Evolutionary conservation across 2,329 filamentous ascomycete genomes (phyloP), one percentile per base, ranked within the genome.

Genomic region (Sarocladium kiliense): DNA sequence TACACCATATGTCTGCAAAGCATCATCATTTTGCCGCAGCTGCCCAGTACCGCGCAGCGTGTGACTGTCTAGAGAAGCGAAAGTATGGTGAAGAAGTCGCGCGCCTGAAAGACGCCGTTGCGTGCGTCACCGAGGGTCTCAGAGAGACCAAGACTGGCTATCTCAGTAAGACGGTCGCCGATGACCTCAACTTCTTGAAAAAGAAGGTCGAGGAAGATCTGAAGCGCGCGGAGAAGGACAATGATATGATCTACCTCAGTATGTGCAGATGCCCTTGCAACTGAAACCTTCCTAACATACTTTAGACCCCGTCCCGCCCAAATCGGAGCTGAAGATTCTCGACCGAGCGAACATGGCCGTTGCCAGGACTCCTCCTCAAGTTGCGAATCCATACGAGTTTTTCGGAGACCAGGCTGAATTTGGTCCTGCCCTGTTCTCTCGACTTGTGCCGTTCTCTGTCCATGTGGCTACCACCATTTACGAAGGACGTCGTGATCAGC

Each of bases 11-110:
- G 81, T 92, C 89, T 25, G 94, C 93, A 5, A 99, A 97, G 69
- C 92, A 97, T 66, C 89, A 97, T 66, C 94, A 97, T 70, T 97
- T 99, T 72, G 92, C 93, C 1, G 93, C 91, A 0, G 94, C 94
- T 0, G 94, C 94, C 0, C 94, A 99, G 67, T 97, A 93, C 63
- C 80, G 94, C 14, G 91, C 93, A 25, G 91, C 94, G 0, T 87
- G 91, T 59, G 92, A 97, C 65, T 94, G 90, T 62, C 70, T 99
- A 14, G 94, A 97, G 72, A 97, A 96, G 79, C 80, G 88, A 51
- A 95, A 87, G 66, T 99, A 97, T 61, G 94, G 94, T 49, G 94
- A 99, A 67, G 94, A 99, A 74, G 87, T 99, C 19, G 91, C 94
- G 1, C 81, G 94, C 10, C 70, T 99, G 53, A 81, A 82, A 44